Evolutionary conservation across 208 protist species (phyloP), one percentile per base, ranked within the genome.

Genomic region (Acanthamoeba sp.): DNA sequence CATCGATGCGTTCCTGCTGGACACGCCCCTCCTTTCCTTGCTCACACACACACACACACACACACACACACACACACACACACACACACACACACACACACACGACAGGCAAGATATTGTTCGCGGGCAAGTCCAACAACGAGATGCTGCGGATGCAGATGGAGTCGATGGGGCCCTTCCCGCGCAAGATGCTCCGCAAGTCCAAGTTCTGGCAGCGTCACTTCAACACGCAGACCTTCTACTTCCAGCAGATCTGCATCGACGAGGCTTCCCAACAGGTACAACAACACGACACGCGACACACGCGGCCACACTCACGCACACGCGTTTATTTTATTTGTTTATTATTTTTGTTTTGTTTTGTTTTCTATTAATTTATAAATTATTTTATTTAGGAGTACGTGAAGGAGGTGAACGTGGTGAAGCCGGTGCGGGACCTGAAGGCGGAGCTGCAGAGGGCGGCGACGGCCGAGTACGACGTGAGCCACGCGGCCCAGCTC

Each of bases 71-170:
- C n/a, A n/a, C n/a, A n/a, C n/a, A n/a, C n/a, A n/a, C n/a, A n/a
- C n/a, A n/a, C n/a, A n/a, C n/a, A n/a, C n/a, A n/a, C n/a, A n/a
- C n/a, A n/a, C n/a, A n/a, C n/a, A n/a, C n/a, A n/a, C n/a, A n/a
- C n/a, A n/a, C n/a, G n/a, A n/a, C n/a, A n/a, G 90, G 90, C 27
- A 69, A 91, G 50, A 97, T 98, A 22, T 48, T 98, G 16, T 98
- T 98, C 59, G 95, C 94, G 36, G 98, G 98, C 18, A 89, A 93
- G 32, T 87, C 89, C 4, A 98, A 98, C 95, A 98, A 98, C 89
- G 97, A 98, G 73, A 98, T 98, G 97, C 94, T 98, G 69, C 71
- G 73, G 85, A 40, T 98, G 20, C 95, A 96, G 7, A 94, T 95
- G 93, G 94, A 96, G 1, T 22, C 96, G 7, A 96, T 94, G 55